phyloP scores from a whole-genome alignment of 257 asterid species.

The Henckelia pumila region DNA sequence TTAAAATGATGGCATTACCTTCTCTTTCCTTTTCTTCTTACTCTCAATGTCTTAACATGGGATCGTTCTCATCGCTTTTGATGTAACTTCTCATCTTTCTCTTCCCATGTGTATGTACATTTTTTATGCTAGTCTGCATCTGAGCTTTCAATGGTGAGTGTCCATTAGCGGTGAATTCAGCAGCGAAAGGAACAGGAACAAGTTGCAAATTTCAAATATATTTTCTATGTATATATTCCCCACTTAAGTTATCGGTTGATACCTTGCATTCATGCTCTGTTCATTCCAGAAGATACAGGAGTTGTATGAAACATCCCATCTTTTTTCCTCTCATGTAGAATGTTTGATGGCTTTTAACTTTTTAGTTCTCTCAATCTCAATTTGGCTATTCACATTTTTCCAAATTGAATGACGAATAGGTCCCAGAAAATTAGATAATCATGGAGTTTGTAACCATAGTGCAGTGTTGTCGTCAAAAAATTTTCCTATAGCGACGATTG shows the following conservation, averaged over 20 bases:
- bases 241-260: not conserved
- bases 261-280: not conserved
- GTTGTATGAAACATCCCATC: not conserved
- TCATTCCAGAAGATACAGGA: not conserved
- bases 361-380: not conserved
- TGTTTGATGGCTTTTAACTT: not conserved
- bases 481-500: not conserved
- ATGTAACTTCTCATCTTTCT: not conserved
- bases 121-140: not conserved
- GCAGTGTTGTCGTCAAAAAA: too few relatives aligned
- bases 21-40: not conserved
- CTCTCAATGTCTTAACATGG: not conserved
- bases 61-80: not conserved
- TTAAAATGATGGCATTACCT: slow-evolving; percentile 14
- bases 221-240: not conserved
- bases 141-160: not conserved
- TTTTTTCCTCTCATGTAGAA: not conserved
- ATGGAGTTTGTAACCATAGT: not conserved
- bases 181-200: not conserved
- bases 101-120: not conserved
- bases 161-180: not conserved
- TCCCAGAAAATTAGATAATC: not conserved
- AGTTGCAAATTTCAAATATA: too few relatives aligned
- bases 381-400: not conserved
- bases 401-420: not conserved